A percentile compares a stretch with the other conserved stretches of the same genome.
phyloP scores from a whole-genome alignment of 306 rosid species.

The Acmispon strigosus region DNA sequence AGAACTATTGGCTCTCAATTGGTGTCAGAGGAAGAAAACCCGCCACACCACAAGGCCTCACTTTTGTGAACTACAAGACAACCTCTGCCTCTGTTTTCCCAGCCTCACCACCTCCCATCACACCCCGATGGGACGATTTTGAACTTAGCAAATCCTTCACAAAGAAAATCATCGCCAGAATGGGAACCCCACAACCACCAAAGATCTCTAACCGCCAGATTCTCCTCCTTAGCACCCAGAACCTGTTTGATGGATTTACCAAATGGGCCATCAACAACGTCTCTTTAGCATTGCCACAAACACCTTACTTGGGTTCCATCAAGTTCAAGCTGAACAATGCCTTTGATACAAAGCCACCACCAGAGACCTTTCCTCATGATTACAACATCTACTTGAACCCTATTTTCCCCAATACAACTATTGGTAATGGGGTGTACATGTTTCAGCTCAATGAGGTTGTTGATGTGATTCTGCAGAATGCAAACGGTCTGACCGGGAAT shows the following conservation, averaged over 20 bases:
- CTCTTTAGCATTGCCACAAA: conserved; percentile 51
- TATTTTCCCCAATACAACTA: conserved; percentile 21
- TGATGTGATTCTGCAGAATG: conserved; percentile 71
- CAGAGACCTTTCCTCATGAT: conserved; percentile 22
- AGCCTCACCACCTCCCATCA: conserved; percentile 46
- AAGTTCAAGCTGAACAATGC: conserved; percentile 17
- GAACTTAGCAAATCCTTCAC: conserved; percentile 56
- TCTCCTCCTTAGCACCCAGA: conserved; percentile 75
- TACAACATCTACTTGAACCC: conserved; percentile 51
- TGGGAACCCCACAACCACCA: conserved; percentile 65
- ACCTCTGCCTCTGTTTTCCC: conserved; percentile 55
- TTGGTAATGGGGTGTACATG: conserved; percentile 49
- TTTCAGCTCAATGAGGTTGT: conserved; percentile 24
- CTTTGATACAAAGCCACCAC: conserved; percentile 34
- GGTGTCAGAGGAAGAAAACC: conserved; percentile 72
- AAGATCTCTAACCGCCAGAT: conserved; percentile 27
- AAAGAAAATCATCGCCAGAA: conserved; percentile 37
- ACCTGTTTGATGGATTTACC: conserved; percentile 37
- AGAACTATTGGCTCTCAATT: conserved; percentile 68
- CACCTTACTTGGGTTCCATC: conserved; percentile 54
- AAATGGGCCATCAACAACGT: conserved; percentile 80
- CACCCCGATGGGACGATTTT: conserved; percentile 62
- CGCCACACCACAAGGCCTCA: conserved; percentile 43
- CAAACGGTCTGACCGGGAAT: conserved; percentile 31
- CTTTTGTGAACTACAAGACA: conserved; percentile 54